Evolutionary conservation across 495 filamentous ascomycete genomes (phyloP), one percentile per base, ranked within the genome.

Genomic region (Penicillium goetzii): DNA sequence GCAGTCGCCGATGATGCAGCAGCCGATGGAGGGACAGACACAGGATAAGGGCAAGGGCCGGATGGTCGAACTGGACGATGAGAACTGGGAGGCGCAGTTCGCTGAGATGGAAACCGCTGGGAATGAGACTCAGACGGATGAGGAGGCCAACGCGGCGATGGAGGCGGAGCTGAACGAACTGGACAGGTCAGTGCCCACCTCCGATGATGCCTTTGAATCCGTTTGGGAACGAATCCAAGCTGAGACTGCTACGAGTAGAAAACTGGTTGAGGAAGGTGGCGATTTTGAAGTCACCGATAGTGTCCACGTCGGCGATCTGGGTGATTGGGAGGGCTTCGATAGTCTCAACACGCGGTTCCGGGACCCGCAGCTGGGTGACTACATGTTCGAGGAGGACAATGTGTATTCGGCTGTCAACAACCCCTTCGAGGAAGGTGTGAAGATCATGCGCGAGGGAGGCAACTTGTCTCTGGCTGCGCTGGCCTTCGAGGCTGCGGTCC

Each of bases 71-170:
- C 84, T 98, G 28, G 92, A 97, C 70, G 93, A 98, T 62, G 83
- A 88, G 67, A 89, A 95, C 61, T 99, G 96, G 95, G 95, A 98
- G 78, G 89, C 90, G 62, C 93, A 98, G 72, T 99, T 99, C 72
- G 88, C 89, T 49, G 85, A 94, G 78, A 88, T 98, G 74, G 92
- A 95, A 77, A 80, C 89, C 47, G 84, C 88, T 53, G 88, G 87
- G 23, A 81, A 85, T 52, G 77, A 85, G 68, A 76, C 80, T 28
- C 65, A 85, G 54, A 72, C 62, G 63, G 92, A 96, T 70, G 86
- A 87, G 26, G 83, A 89, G 74, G 89, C 89, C 60, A 88, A 89
- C 55, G 81, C 81, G 60, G 91, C 89, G 17, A 92, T 95, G 74
- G 96, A 98, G 80, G 85, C 83, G 59, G 92, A 98, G 81, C 84